Conservation (phyloP, 139 green algal genomes). For the Yamagishiella unicocca region DNA sequence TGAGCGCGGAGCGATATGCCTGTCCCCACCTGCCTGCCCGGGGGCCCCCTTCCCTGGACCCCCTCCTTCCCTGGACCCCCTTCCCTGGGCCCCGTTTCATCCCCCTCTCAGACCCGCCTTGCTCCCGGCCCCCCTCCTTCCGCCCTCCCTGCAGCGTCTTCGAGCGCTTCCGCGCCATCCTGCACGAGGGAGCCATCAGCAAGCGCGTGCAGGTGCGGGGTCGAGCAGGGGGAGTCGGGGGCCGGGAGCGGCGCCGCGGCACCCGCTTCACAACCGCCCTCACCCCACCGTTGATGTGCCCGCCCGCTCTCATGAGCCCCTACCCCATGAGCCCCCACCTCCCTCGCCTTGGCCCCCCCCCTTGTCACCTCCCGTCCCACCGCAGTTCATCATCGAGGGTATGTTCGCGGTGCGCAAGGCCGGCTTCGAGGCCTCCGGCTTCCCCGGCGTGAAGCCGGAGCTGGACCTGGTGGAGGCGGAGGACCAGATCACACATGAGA, state of each 20-base stretch:
- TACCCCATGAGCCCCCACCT: neutral
- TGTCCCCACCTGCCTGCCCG: too few species aligned
- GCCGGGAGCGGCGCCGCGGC: too few species aligned
- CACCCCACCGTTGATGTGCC: too few species aligned
- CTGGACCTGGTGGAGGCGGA: slow-evolving; percentile 96
- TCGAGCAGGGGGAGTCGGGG: neutral
- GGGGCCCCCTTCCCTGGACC: neutral
- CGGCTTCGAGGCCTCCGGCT: slow-evolving; percentile 82
- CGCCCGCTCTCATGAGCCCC: too few species aligned
- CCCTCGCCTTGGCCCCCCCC: neutral
- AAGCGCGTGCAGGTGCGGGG: slow-evolving; percentile 71
- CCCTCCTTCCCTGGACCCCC: neutral
- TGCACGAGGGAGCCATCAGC: slow-evolving; percentile 93
- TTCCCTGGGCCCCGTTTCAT: neutral
- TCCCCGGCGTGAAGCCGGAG: slow-evolving; percentile 76
- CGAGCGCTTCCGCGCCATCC: slow-evolving; percentile 90
- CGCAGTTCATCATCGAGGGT: slow-evolving; percentile 95
- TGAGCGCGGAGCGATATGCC: too few species aligned
- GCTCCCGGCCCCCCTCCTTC: neutral
- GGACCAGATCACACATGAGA: slow-evolving; percentile 97
- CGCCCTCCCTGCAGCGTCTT: slow-evolving; percentile 76
- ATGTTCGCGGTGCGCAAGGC: slow-evolving; percentile 92
- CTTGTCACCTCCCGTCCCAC: neutral
- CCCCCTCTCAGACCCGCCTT: too few species aligned
- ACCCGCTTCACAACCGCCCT: too few species aligned